Base-by-base conservation (phyloP, 768 basidiomycete species). In the Rubroboletus pulcherrimus region DNA sequence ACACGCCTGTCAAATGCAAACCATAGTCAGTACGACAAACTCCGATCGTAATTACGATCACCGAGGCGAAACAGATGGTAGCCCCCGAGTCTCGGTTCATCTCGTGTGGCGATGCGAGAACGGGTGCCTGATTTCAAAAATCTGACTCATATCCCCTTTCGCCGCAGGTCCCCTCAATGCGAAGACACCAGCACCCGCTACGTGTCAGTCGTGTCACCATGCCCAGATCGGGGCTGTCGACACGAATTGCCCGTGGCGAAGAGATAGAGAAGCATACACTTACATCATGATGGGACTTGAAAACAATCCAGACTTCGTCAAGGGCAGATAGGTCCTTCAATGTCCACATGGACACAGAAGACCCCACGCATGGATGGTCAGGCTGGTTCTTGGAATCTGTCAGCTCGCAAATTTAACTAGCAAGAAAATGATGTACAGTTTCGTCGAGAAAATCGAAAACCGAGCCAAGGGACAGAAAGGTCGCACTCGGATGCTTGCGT, bases 241-340 rank as follows among this genome's bases (percentile, higher is more conserved):
- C 38, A 34, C 44, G 37, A 40, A 48, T 49, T 24, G 21, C 35
- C 26, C 12, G n/a, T 24, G 43, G n/a, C 14, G 26, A 10, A 21
- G 15, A n/a, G 26, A 39, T 1, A 17, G 17, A 19, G 9, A 26
- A 21, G 8, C 26, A 7, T 4, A 51, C 53, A 69, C 84, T 63
- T 56, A 86, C 85, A 75, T 86, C 83, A 64, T 81, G 78, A 59
- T 87, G 86, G 0, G 79, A 77, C 56, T 68, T 68, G 69, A 85
- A 85, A 9, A 86, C 78, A 1, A 79, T 77, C 82, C 81, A 86
- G 11, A 81, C 71, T 14, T 74, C 72, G 45, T 78, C 73, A 47
- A 59, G 61, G 4, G 65, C 44, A 46, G 63, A 56, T 5, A 74
- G 69, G 21, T 80, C 74, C 41, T 71, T 71, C 29, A 77, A 49